Evolutionary conservation across 2,329 filamentous ascomycete genomes (phyloP), one percentile per base, ranked within the genome.

Genomic region (Aureobasidium sp.): DNA sequence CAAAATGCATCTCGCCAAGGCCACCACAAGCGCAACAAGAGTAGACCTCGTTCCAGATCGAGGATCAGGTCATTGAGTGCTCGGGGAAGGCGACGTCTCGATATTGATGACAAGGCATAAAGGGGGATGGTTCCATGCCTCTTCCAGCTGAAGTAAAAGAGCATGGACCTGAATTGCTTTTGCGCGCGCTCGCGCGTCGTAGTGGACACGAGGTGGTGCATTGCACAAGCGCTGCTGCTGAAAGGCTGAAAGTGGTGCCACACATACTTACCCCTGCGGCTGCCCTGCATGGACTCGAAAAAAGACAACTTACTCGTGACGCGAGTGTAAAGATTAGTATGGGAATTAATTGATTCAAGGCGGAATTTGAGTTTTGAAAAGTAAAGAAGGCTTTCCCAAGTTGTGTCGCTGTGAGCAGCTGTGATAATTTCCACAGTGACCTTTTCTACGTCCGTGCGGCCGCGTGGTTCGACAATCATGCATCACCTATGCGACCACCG

Each of bases 341-440:
- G 17, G 20, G 20, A 20, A 20, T 51, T 24, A 52, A 36, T 20
- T 24, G 12, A 6, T 24, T 27, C 34, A 15, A 52, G 24, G 32
- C 20, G 34, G 29, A 20, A 51, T 51, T 51, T 51, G 29, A 51
- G 48, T 51, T 48, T 46, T 13, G 17, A 43, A n/a, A 43, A n/a
- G 44, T 5, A 46, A 26, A 47, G 26, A 47, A 29, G 44, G 24
- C 41, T 43, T 47, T 47, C 32, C 10, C 5, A 7, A 27, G 26
- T 15, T n/a, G 17, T 15, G 50, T 53, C 2, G 50, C 36, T 34
- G 20, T 39, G 32, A 36, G 13, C 34, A 39, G 32, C 50, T 53
- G 50, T 17, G 50, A 55, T 55, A 57, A 57, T 57, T 57, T 57
- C 53, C 53, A 57, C 53, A 57, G 53, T 34, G 53, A 57, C 36